Evolutionary conservation across 345 rosid genomes (phyloP), one percentile per base, ranked within the genome.

Genomic region (Diplotaxis tenuifolia): DNA sequence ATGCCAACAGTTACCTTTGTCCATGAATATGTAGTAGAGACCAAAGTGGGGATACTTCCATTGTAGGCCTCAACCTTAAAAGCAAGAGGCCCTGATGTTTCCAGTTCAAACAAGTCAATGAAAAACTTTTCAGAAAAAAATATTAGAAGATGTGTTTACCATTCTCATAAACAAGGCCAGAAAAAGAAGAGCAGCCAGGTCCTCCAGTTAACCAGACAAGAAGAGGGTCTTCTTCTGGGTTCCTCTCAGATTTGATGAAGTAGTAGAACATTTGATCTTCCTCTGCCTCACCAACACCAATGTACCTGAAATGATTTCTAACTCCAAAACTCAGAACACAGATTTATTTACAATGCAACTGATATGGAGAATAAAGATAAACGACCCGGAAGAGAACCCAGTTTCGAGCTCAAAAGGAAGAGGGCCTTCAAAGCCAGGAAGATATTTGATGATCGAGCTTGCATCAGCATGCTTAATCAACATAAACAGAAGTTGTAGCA

Each of bases 1-100:
- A 60, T 60, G 2, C 15, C 15, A 18, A 9, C 12, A 62, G 15
- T 52, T 32, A 78, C 93, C 84, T 85, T 84, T 74, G 90, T 85
- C 92, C 90, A 89, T 52, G 95, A 80, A 72, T 82, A 56, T 31
- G 89, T 86, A 79, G 86, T 89, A 31, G 72, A 68, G 15, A 81
- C 72, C 63, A 88, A 75, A 22, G 82, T 64, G 19, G 97, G 97
- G 64, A 86, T 65, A 81, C 84, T 84, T 23, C 92, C 92, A 55
- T 84, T 75, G 80, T 91, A 88, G 22, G 83, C 85, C 62, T 73
- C 79, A 1, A 60, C 47, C 29, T 86, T 74, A 65, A 87, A 86
- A 18, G 62, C 79, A 27, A 91, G 5, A 9, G 97, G 92, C 47
- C 94, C 97, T 91, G 56, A 50, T 3, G 16, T 52, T 29, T 36